Conservation (phyloP, 2,329 filamentous ascomycete species). For the Ophiocordyceps sinensis region DNA sequence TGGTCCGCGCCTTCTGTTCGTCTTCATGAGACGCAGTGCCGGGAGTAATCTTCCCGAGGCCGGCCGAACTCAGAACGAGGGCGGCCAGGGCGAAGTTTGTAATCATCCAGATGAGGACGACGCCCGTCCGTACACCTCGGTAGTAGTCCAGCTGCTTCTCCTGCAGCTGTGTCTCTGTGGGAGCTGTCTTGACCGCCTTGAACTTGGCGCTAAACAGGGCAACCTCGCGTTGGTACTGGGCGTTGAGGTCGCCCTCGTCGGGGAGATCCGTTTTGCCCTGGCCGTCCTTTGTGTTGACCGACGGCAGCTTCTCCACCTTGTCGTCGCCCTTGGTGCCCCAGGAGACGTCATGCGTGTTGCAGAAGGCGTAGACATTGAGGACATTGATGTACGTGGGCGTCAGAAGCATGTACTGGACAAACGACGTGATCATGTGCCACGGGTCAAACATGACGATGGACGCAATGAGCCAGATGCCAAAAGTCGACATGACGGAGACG, state of each 20-base stretch:
- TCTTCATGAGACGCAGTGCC: conserved; percentile 22
- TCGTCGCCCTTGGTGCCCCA: conserved; percentile 98
- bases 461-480: conserved; percentile 80
- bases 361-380: conserved; percentile 97
- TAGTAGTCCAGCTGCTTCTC: conserved; percentile 98
- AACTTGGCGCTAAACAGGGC: conserved; percentile 59
- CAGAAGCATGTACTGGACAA: conserved; percentile 86
- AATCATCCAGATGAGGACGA: conserved; percentile 93
- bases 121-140: conserved; percentile 82
- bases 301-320: conserved; percentile 80
- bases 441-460: conserved; percentile 94
- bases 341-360: conserved; percentile 93
- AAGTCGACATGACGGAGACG: conserved; percentile 82
- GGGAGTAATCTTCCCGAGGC: conserved; percentile 53
- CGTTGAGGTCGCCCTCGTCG: conserved; percentile 88
- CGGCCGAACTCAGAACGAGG: conserved; percentile 73
- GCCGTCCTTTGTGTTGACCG: conserved; percentile 79
- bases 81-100: conserved; percentile 83
- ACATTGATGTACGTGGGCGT: conserved; percentile 97
- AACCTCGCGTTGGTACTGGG: conserved; percentile 82
- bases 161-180: conserved; percentile 37
- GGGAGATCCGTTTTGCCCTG: conserved; percentile 87
- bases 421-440: conserved; percentile 98
- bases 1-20: conserved; percentile 41
- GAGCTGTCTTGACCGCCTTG: conserved; percentile 52